These are phyloP conservation scores for Pontederia paniculata DNA, from an alignment of 176 grass and related monocot genomes.

Conservation along the genomic window DNA sequence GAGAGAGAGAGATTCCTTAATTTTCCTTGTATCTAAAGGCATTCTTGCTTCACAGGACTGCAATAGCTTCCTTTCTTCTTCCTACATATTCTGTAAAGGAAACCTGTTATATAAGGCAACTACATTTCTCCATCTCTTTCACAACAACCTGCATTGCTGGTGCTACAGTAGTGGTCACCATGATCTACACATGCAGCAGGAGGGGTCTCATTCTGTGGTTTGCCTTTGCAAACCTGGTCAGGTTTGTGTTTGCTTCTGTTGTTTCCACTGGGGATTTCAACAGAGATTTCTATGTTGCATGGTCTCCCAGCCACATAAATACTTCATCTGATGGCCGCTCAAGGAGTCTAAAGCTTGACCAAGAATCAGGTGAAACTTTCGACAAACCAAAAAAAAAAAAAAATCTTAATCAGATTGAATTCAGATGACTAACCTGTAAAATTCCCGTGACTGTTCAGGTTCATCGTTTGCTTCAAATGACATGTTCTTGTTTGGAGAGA, in stretches of 20 bases:
- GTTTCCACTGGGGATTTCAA: constrained; percentile 25
- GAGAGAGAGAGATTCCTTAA: too few relatives aligned
- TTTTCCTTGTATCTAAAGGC: constrained; percentile 3
- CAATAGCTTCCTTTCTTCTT: not conserved
- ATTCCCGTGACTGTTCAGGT: constrained; percentile 1
- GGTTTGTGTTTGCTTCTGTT: constrained; percentile 10
- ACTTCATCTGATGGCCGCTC: constrained; percentile 15
- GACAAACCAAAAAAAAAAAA: not conserved
- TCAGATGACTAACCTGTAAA: not conserved
- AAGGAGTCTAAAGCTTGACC: constrained; percentile 26
- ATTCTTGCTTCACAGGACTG: constrained; percentile 3
- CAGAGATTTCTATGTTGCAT: constrained; percentile 25
- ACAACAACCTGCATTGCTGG: not conserved
- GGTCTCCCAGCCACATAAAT: constrained; percentile 27
- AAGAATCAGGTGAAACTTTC: constrained; percentile 19
- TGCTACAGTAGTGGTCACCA: not conserved
- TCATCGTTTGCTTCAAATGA: constrained; percentile 21
- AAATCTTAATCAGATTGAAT: not conserved
- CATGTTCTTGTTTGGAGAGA: constrained; percentile 26
- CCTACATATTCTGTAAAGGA: not conserved
- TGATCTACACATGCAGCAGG: not conserved
- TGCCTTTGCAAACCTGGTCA: not conserved
- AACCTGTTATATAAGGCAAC: not conserved
- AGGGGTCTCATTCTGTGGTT: not conserved
- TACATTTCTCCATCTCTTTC: not conserved